phyloP scores from a whole-genome alignment of 371 early-diverging fungal genomes.

The Mucor plumbeus region DNA sequence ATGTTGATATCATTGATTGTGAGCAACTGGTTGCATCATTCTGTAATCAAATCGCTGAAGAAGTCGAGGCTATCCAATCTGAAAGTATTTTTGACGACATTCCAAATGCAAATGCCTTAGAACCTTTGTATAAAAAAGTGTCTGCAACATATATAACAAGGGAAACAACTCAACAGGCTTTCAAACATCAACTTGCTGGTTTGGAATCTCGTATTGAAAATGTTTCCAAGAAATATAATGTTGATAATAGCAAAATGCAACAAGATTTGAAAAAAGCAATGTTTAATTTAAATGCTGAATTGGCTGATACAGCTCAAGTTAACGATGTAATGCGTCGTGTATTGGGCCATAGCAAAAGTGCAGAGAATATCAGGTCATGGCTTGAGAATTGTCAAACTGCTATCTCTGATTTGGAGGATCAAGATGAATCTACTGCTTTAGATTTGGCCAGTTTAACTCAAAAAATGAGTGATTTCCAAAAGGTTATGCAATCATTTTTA shows the following conservation, averaged over 20 bases:
- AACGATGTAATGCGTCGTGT: slow-evolving; percentile 36
- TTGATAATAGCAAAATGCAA: background rate
- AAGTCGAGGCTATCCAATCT: background rate
- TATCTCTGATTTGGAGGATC: slow-evolving; percentile 14
- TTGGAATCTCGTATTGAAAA: slow-evolving; percentile 1
- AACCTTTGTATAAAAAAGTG: background rate
- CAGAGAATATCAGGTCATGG: slow-evolving; percentile 41
- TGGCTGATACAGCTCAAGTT: background rate
- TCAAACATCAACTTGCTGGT: slow-evolving; percentile 1
- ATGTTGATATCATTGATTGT: slow-evolving; percentile 10
- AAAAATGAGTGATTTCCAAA: slow-evolving; percentile 36
- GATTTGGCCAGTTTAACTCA: slow-evolving; percentile 32
- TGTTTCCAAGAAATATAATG: background rate
- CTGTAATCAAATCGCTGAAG: background rate
- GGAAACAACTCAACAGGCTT: slow-evolving; percentile 3
- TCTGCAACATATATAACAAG: background rate
- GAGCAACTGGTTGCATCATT: background rate
- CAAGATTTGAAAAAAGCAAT: background rate
- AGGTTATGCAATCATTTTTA: slow-evolving; percentile 33
- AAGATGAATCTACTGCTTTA: slow-evolving; percentile 23
- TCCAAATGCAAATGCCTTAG: background rate
- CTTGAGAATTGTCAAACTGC: slow-evolving; percentile 39
- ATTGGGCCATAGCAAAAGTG: slow-evolving; percentile 39
- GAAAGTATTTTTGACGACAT: background rate
- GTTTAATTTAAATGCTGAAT: background rate